Percentiles rank a stretch among this genome's conserved stretches.
Conservation (phyloP, 768 basidiomycete genomes). For the Dentipellis sp. region DNA sequence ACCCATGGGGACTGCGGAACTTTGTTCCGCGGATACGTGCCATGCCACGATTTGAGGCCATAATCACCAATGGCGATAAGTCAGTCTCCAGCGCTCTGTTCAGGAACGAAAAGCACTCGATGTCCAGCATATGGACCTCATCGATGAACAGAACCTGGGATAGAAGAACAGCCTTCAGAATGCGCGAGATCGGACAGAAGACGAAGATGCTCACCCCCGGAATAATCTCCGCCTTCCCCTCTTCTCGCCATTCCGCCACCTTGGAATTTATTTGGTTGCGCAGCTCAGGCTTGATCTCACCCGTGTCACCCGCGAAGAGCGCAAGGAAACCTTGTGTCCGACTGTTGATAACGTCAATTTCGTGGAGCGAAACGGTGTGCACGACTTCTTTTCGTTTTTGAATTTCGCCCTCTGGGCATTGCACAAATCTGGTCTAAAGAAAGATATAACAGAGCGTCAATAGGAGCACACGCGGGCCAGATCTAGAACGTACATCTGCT, state of each 20-base stretch:
- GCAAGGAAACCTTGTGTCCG: conserved; percentile 98
- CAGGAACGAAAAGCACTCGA: conserved; percentile 98
- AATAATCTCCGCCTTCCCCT: conserved; percentile 96
- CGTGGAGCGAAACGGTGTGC: conserved; percentile 95
- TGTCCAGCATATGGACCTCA: conserved; percentile 99
- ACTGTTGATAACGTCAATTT: conserved; percentile 99
- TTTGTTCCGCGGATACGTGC: conserved; percentile 92
- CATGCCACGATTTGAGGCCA: conserved; percentile 97
- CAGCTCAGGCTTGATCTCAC: conserved; percentile 96
- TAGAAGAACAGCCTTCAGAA: not conserved
- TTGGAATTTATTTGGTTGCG: conserved; percentile 95
- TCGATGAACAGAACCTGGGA: conserved; percentile 92
- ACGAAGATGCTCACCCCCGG: conserved; percentile 62
- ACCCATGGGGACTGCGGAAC: conserved; percentile 88
- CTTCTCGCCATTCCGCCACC: conserved; percentile 96
- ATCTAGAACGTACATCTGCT: conserved; percentile 67
- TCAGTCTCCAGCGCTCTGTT: conserved; percentile 94
- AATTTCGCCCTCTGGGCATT: conserved; percentile 96
- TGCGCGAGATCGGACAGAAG: not conserved
- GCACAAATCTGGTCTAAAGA: conserved; percentile 91
- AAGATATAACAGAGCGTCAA: not conserved
- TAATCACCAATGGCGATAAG: conserved; percentile 90
- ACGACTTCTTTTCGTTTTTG: conserved; percentile 97
- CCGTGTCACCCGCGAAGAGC: conserved; percentile 90
- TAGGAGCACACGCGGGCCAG: not conserved